Percentiles rank a stretch among this genome's conserved stretches.
These are phyloP conservation scores for Trichoderma atrobrunneum DNA, from an alignment of 2,329 filamentous ascomycete genomes.

Conservation along the genomic window DNA sequence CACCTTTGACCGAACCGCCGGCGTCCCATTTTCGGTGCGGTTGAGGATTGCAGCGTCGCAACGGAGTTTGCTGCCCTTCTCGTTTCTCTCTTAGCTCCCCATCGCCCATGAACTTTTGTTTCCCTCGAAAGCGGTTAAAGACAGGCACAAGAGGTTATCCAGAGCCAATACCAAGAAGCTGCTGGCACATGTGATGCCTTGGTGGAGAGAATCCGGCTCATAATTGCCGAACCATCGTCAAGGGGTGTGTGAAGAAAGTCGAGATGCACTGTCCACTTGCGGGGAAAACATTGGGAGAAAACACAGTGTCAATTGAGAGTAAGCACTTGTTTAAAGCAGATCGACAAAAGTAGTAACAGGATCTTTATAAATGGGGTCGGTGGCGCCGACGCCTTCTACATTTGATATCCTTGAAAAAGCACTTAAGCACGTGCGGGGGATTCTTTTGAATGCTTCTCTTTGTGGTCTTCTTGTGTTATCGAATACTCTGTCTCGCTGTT, in stretches of 20 bases:
- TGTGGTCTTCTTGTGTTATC: neutral
- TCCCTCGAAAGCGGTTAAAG: neutral
- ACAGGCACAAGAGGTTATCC: neutral
- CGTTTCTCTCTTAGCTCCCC: neutral
- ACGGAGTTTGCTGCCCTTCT: neutral
- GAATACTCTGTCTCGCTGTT: neutral
- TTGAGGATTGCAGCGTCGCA: neutral
- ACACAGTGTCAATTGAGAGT: neutral
- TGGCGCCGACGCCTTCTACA: neutral
- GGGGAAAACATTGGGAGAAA: rapidly evolving
- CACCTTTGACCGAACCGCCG: neutral
- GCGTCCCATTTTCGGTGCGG: neutral
- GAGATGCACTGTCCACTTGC: neutral
- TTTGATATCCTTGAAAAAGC: neutral
- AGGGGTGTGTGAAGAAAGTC: neutral
- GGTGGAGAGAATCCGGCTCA: conserved; percentile 15
- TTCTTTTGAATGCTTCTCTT: neutral
- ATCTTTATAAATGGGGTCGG: neutral
- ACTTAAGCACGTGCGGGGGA: neutral
- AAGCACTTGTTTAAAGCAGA: neutral
- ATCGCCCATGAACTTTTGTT: conserved; percentile 3
- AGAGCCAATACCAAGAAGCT: conserved; percentile 12
- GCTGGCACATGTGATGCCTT: conserved; percentile 12
- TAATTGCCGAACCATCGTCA: neutral
- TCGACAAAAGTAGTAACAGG: neutral